These are phyloP conservation scores for Darksidea phi DNA, from an alignment of 495 filamentous ascomycete genomes.

Conservation along the genomic window DNA sequence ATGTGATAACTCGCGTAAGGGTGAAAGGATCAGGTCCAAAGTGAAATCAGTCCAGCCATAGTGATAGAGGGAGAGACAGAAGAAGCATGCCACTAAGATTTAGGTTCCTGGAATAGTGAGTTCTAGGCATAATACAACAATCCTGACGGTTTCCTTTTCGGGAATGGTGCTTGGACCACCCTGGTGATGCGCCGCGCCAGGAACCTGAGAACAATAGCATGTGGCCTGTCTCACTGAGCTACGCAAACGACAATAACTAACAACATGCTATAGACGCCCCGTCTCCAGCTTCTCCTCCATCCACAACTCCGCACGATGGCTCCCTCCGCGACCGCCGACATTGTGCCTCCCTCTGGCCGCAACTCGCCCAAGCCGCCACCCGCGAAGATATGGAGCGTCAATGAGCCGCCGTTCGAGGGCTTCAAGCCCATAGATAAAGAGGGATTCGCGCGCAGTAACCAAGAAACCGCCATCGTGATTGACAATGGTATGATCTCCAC, in stretches of 20 bases:
- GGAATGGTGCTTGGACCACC: conserved; percentile 11
- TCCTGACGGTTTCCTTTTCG: conserved; percentile 2
- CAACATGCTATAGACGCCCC: conserved; percentile 6
- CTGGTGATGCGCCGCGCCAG: not conserved
- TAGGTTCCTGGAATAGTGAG: too few species aligned
- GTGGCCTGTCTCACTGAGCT: not conserved
- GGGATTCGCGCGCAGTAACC: conserved; percentile 54
- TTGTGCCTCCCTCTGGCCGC: conserved; percentile 31
- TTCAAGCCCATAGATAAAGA: conserved; percentile 62
- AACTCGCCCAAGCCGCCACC: conserved; percentile 51
- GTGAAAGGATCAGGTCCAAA: too few species aligned
- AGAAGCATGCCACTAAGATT: too few species aligned
- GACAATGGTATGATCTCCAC: conserved; percentile 76
- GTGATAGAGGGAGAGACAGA: too few species aligned
- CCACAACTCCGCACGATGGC: conserved; percentile 31
- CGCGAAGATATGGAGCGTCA: conserved; percentile 54
- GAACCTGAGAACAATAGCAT: not conserved
- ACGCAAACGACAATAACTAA: not conserved
- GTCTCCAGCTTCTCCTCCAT: too few species aligned
- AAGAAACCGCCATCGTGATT: conserved; percentile 81
- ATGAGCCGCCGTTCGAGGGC: conserved; percentile 77
- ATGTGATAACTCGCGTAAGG: too few species aligned
- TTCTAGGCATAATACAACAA: too few species aligned
- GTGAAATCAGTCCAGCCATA: too few species aligned
- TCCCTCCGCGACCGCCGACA: conserved; percentile 28